These are phyloP conservation scores for Linum tenue DNA, from an alignment of 345 rosid genomes.

Conservation along the genomic window DNA sequence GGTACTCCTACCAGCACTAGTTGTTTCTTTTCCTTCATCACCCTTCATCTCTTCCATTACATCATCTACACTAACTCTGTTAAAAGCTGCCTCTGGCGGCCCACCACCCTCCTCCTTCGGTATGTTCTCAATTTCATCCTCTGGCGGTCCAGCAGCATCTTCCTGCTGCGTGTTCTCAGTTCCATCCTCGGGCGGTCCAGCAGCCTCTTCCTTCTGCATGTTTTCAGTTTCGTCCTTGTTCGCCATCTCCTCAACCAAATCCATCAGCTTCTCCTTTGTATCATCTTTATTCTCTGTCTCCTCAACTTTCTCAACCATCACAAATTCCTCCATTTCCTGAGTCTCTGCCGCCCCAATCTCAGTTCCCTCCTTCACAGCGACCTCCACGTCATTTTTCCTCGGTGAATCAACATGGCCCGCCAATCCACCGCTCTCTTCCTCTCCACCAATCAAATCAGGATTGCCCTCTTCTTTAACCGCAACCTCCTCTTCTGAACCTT, in stretches of 20 bases:
- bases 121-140: constrained; percentile 9
- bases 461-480: constrained; percentile 4
- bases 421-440: constrained; percentile 5
- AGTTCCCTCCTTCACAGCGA: constrained; percentile 5
- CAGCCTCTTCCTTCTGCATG: no score
- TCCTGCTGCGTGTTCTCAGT: no score
- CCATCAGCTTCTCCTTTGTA: neutral
- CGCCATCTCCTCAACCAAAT: neutral
- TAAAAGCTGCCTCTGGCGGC: no score
- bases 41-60: neutral
- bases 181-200: no score
- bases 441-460: constrained; percentile 8
- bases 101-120: constrained; percentile 10
- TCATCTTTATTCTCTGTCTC: neutral
- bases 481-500: neutral
- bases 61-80: neutral
- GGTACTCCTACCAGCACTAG: neutral
- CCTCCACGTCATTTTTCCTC: constrained; percentile 1
- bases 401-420: constrained; percentile 5
- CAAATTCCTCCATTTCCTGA: neutral
- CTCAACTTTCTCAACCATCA: neutral
- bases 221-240: neutral
- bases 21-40: neutral
- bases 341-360: neutral
- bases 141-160: no score